Evolutionary conservation across 768 basidiomycete species (phyloP).

Genomic region (Brasilioporus rufonigricans): DNA sequence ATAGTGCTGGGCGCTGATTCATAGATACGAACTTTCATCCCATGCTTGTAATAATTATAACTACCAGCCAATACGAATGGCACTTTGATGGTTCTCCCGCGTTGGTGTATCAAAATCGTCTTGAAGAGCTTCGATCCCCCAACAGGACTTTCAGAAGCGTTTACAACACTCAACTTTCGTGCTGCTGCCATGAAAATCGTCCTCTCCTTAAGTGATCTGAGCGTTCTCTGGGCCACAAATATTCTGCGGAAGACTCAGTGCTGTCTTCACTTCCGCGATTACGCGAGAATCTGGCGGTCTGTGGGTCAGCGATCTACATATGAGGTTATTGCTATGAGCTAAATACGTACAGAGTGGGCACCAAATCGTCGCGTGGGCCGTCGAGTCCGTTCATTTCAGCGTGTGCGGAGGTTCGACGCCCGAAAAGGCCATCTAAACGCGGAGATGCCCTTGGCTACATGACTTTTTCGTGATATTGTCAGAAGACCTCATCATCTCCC

Average conservation of each 20-base stretch:
- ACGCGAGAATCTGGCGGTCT: slow-evolving; percentile 18
- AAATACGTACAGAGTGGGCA: slow-evolving; percentile 16
- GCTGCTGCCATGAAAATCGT: not conserved
- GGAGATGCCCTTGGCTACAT: slow-evolving; percentile 26
- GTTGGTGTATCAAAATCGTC: not conserved
- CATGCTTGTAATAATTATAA: not conserved
- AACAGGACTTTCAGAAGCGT: not conserved
- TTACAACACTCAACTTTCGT: not conserved
- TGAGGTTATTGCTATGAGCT: slow-evolving; percentile 13
- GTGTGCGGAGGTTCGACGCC: slow-evolving; percentile 31
- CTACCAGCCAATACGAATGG: slow-evolving; percentile 5
- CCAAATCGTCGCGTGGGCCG: slow-evolving; percentile 19
- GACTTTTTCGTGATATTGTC: slow-evolving; percentile 7
- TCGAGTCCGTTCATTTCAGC: slow-evolving; percentile 27
- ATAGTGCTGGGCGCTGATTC: slow-evolving; percentile 18
- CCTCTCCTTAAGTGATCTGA: slow-evolving; percentile 5
- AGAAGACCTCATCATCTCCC: slow-evolving; percentile 20
- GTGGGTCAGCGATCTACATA: slow-evolving; percentile 22
- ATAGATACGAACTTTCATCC: slow-evolving; percentile 1
- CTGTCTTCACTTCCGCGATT: slow-evolving; percentile 30
- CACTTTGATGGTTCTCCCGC: not conserved
- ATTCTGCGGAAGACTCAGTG: not conserved
- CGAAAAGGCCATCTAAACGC: slow-evolving; percentile 22
- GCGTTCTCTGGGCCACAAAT: slow-evolving; percentile 1
- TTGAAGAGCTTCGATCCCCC: too few species aligned